Evolutionary conservation across 2,329 filamentous ascomycete species (phyloP).

Genomic region (Pseudopyrenochaeta lycopersici): DNA sequence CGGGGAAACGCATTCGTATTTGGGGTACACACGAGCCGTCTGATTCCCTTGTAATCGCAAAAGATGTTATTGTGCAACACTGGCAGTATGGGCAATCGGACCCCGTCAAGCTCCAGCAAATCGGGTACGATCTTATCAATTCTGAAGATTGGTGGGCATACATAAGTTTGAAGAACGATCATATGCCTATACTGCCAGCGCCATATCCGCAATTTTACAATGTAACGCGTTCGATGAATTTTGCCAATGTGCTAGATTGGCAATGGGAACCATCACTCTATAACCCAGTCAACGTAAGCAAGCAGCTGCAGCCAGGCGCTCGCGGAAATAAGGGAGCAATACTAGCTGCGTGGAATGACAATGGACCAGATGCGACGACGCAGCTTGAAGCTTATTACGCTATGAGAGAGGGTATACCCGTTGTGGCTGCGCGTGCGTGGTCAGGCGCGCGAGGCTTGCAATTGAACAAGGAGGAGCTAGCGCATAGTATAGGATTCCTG

Average conservation of each 20-base stretch:
- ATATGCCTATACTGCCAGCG: constrained; percentile 57
- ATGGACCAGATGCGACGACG: constrained; percentile 58
- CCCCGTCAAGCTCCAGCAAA: constrained; percentile 50
- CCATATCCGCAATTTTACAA: constrained; percentile 60
- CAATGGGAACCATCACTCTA: constrained; percentile 59
- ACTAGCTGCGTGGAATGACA: constrained; percentile 60
- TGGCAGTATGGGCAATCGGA: constrained; percentile 62
- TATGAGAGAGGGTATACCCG: constrained; percentile 56
- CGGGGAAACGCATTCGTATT: constrained; percentile 44
- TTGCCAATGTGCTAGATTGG: constrained; percentile 53
- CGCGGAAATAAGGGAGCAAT: constrained; percentile 44
- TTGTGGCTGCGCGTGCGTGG: constrained; percentile 56
- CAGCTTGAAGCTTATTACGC: constrained; percentile 60
- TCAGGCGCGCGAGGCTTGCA: constrained; percentile 48
- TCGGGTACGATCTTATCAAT: constrained; percentile 55
- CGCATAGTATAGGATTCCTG: constrained; percentile 50
- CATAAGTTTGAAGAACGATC: constrained; percentile 64
- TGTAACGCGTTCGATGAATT: constrained; percentile 55
- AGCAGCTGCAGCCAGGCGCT: constrained; percentile 47
- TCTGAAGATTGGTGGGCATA: constrained; percentile 64
- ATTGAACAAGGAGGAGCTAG: constrained; percentile 36
- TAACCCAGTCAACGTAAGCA: constrained; percentile 54
- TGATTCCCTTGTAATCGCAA: constrained; percentile 48
- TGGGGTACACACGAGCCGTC: constrained; percentile 58
- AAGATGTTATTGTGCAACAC: constrained; percentile 56